Conservation (phyloP, 1,284 basidiomycete genomes). For the Cutaneotrichosporon sp. region DNA sequence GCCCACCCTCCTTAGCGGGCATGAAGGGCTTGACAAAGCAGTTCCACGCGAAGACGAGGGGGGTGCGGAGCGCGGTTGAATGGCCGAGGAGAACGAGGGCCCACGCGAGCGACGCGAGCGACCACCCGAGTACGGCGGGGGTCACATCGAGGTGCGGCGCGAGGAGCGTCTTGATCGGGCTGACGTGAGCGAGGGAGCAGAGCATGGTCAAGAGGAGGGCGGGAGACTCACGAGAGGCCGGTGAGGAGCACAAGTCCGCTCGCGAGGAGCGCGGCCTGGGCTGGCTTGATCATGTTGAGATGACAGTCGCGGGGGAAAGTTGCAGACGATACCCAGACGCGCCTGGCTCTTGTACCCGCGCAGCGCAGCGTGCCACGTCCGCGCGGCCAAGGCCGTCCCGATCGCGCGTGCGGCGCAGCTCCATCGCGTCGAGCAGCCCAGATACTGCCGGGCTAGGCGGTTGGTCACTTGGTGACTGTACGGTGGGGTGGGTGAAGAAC, state of each 20-base stretch:
- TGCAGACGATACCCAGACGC: background rate
- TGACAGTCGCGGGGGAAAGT: background rate
- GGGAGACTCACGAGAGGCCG: background rate
- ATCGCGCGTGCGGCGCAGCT: background rate
- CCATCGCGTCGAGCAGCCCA: background rate
- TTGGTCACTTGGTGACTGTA: constrained; percentile 3
- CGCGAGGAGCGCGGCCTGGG: constrained; percentile 13
- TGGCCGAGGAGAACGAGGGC: constrained; percentile 27
- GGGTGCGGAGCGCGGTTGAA: constrained; percentile 28
- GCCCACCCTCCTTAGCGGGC: constrained; percentile 37
- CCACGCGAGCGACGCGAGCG: constrained; percentile 29
- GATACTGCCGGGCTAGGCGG: background rate
- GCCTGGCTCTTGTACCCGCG: background rate
- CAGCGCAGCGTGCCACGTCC: background rate
- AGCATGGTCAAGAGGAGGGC: background rate
- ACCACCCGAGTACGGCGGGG: constrained; percentile 29
- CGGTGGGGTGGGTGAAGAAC: background rate
- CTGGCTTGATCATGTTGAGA: constrained; percentile 8
- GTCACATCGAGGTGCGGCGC: constrained; percentile 25
- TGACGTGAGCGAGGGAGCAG: constrained; percentile 9
- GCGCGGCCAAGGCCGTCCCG: background rate
- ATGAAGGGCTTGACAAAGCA: constrained; percentile 56
- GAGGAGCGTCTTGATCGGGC: constrained; percentile 36
- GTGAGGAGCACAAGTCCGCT: constrained; percentile 14
- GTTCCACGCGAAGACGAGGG: constrained; percentile 52